Evolutionary conservation across 192 early-diverging fungal species (phyloP), one percentile per base, ranked within the genome.

Genomic region (Pilobolus umbonatus): DNA sequence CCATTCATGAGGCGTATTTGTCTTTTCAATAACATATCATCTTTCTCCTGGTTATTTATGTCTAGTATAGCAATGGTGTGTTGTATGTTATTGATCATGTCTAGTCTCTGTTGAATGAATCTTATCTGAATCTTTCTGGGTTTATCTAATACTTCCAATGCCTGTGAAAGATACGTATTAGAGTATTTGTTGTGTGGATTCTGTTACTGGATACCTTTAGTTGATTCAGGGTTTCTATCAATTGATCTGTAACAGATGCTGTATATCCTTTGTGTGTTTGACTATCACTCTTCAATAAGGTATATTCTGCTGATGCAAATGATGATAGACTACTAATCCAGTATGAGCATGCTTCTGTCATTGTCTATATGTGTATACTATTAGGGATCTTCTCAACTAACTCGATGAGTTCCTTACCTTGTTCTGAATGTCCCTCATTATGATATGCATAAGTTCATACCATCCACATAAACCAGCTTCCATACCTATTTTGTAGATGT

Each of bases 21-120:
- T 40, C n/a, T 1, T 28, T 28, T 17, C 0, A 15, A 32, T n/a
- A n/a, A n/a, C n/a, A n/a, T n/a, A n/a, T n/a, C n/a, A n/a, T n/a
- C n/a, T n/a, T n/a, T n/a, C n/a, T n/a, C n/a, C n/a, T n/a, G n/a
- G n/a, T 30, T 0, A 48, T 4, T 24, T 4, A 21, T 17, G n/a
- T 57, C 29, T 21, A 64, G 32, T 9, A 48, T 31, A 15, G n/a
- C n/a, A 10, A 57, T 21, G 12, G 53, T 57, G 19, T 32, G 30
- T 31, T 64, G 55, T 36, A 64, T 51, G 10, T 46, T 14, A 22
- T 28, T 59, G 12, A 65, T 15, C 57, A 65, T 59, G 7, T 65
- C 64, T 31, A 58, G 58, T 28, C 64, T 55, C n/a, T 59, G 25
- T 24, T 65, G 64, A 44, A 65, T 43, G 36, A 51, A 59, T 57